These are phyloP conservation scores for Cladophialophora exuberans DNA, from an alignment of 2,329 filamentous ascomycete species.

Conservation along the genomic window DNA sequence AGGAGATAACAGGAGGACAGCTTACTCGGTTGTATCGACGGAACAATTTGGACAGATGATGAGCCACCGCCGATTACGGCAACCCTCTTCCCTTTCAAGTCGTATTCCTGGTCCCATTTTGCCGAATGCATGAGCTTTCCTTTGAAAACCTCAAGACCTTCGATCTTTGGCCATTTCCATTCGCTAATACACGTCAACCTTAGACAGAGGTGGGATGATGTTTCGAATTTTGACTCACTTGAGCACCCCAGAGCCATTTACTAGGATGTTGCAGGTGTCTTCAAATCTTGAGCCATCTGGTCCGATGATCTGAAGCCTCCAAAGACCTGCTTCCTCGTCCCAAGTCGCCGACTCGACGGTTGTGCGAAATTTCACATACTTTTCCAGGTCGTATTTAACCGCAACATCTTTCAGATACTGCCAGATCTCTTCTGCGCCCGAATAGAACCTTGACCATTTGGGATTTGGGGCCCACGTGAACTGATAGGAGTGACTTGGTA, in stretches of 20 bases:
- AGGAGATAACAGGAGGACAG: not conserved
- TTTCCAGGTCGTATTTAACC: slow-evolving; percentile 32
- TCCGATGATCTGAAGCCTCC: slow-evolving; percentile 15
- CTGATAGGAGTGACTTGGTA: slow-evolving; percentile 59
- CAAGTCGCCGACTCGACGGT: slow-evolving; percentile 30
- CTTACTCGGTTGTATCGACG: slow-evolving; percentile 47
- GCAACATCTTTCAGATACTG: slow-evolving; percentile 37
- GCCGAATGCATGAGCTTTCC: slow-evolving; percentile 61
- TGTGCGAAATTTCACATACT: slow-evolving; percentile 35
- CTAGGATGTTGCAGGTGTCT: slow-evolving; percentile 38
- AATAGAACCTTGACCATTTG: slow-evolving; percentile 35
- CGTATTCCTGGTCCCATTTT: slow-evolving; percentile 57
- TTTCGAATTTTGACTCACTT: slow-evolving; percentile 32
- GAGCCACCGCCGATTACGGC: slow-evolving; percentile 61
- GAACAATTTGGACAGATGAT: slow-evolving; percentile 59
- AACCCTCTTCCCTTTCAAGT: slow-evolving; percentile 53
- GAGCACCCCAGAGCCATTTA: slow-evolving; percentile 45
- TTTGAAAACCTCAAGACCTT: slow-evolving; percentile 56
- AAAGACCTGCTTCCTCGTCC: slow-evolving; percentile 27
- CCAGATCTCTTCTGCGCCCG: slow-evolving; percentile 35
- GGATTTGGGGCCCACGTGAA: slow-evolving; percentile 53
- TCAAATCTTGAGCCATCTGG: slow-evolving; percentile 21
- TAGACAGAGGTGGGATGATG: not conserved
- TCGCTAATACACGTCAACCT: slow-evolving; percentile 38
- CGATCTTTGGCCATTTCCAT: slow-evolving; percentile 57